phyloP scores from a whole-genome alignment of 805 yeast genomes.

The Ogataea parapolymorpha region DNA sequence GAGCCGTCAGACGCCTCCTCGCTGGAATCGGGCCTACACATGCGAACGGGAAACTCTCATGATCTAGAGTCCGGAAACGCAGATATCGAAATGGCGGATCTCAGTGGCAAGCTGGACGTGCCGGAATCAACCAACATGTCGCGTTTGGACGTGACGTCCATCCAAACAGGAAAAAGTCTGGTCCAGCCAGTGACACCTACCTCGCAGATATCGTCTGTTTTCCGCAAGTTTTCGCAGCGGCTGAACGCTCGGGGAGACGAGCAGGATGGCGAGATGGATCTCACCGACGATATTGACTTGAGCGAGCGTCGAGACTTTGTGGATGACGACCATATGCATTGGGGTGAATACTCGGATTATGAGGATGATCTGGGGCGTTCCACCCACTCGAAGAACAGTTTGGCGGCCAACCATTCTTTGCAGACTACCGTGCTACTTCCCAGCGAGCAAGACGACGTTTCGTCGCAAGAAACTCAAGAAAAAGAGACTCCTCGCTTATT shows the following conservation, averaged over 20 bases:
- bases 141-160: conserved; percentile 1
- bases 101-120: neutral
- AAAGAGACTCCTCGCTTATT: conserved; percentile 25
- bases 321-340: neutral
- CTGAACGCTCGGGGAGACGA: conserved; percentile 24
- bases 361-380: conserved; percentile 1
- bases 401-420: neutral
- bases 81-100: conserved; percentile 1
- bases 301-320: conserved; percentile 1
- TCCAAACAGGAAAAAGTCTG: neutral
- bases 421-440: conserved; percentile 1
- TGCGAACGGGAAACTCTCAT: conserved; percentile 2
- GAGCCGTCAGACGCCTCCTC: conserved; percentile 1
- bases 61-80: neutral
- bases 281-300: conserved; percentile 12
- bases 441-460: neutral
- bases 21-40: neutral
- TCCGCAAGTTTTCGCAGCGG: conserved; percentile 22
- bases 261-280: conserved; percentile 11
- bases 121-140: neutral
- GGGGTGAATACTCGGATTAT: conserved; percentile 4
- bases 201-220: conserved; percentile 19
- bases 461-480: neutral
- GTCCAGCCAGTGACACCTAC: conserved; percentile 15
- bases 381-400: neutral